Conservation (phyloP, 768 basidiomycete genomes). For the Macrolepiota fuliginosa region DNA sequence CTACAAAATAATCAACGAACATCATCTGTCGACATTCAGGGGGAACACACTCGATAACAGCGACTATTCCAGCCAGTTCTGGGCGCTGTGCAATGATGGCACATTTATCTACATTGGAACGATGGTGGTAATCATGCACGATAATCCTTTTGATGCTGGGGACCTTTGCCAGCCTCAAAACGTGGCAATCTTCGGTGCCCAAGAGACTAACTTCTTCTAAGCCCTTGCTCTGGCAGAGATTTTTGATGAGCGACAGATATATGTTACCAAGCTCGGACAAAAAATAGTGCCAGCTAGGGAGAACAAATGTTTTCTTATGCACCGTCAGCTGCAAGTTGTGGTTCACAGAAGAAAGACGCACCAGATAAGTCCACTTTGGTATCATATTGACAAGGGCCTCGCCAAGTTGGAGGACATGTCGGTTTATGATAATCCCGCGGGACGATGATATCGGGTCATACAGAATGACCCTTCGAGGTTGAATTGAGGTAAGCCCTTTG, state of each 20-base stretch:
- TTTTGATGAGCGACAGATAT: background rate
- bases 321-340: background rate
- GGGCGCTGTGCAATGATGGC: too few species aligned
- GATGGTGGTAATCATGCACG: too few species aligned
- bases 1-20: too few species aligned
- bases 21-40: too few species aligned
- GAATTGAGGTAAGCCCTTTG: background rate
- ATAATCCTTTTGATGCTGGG: too few species aligned
- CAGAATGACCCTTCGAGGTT: background rate
- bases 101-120: too few species aligned
- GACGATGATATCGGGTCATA: background rate
- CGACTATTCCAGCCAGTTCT: too few species aligned
- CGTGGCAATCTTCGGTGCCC: too few species aligned
- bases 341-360: background rate
- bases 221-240: background rate
- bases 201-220: background rate
- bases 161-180: too few species aligned
- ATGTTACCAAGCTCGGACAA: background rate
- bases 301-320: background rate
- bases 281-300: background rate
- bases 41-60: too few species aligned
- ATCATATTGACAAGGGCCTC: background rate
- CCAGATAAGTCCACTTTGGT: background rate
- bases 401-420: background rate
- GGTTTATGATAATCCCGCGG: too few species aligned